Evolutionary conservation across 352 stramenopile genomes (phyloP).

Genomic region (Globisporangium splendens): DNA sequence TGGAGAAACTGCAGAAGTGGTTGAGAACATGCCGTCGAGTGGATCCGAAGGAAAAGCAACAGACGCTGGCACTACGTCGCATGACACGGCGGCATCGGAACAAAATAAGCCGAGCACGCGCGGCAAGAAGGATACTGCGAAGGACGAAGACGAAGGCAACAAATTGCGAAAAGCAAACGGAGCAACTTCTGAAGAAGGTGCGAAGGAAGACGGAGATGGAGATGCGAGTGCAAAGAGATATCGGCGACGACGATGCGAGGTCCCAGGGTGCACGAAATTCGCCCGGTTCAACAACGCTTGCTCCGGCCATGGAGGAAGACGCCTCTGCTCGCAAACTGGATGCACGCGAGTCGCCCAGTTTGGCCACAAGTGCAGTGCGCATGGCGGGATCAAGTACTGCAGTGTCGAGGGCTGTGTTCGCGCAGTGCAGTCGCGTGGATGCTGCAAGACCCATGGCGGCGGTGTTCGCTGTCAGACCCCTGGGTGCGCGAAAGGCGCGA

Average conservation of each 20-base stretch:
- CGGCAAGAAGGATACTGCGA: neutral
- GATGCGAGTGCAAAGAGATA: conserved; percentile 45
- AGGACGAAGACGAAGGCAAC: neutral
- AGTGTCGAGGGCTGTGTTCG: conserved; percentile 63
- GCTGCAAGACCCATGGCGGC: conserved; percentile 85
- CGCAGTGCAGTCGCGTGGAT: conserved; percentile 78
- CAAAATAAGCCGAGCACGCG: neutral
- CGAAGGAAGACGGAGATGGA: conserved; percentile 1
- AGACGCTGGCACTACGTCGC: conserved; percentile 4
- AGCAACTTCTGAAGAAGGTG: too few relatives aligned
- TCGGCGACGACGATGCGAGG: conserved; percentile 58
- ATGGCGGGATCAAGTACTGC: conserved; percentile 78
- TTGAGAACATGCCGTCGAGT: conserved; percentile 5
- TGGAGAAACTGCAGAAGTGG: conserved; percentile 3
- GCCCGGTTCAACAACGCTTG: conserved; percentile 77
- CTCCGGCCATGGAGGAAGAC: conserved; percentile 65
- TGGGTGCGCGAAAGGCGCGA: conserved; percentile 80
- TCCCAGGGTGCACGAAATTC: conserved; percentile 69
- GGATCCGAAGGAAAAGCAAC: conserved; percentile 6
- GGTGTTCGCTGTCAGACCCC: conserved; percentile 77
- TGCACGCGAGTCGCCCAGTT: conserved; percentile 75
- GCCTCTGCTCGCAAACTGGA: conserved; percentile 63
- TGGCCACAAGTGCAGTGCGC: conserved; percentile 76
- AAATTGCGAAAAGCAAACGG: too few relatives aligned
- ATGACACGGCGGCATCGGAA: conserved; percentile 1